phyloP scores from a whole-genome alignment of 2,329 filamentous ascomycete species.

The Emergomyces africanus region DNA sequence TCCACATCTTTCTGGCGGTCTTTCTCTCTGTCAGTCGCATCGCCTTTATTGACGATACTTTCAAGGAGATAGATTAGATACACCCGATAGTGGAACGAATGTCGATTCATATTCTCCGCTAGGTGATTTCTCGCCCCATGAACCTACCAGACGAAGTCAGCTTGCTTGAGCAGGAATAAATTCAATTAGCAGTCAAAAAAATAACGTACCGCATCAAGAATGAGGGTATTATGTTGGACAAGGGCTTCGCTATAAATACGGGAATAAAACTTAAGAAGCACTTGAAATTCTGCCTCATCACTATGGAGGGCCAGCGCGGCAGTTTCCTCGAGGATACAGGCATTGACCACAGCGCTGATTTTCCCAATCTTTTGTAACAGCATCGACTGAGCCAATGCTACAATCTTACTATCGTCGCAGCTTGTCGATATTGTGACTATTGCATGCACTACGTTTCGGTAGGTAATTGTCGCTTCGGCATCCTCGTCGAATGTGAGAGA shows the following conservation, averaged over 20 bases:
- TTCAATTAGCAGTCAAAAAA: background rate
- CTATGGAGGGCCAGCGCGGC: constrained; percentile 65
- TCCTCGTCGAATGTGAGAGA: constrained; percentile 64
- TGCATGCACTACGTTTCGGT: constrained; percentile 84
- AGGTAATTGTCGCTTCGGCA: constrained; percentile 64
- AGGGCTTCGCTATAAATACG: constrained; percentile 62
- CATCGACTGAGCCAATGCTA: constrained; percentile 85
- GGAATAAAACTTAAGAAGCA: constrained; percentile 71
- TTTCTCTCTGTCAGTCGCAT: constrained; percentile 61
- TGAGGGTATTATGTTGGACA: constrained; percentile 50
- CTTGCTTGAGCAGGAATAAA: background rate
- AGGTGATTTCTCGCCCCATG: constrained; percentile 69
- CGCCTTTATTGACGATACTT: constrained; percentile 78
- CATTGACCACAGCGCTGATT: constrained; percentile 66
- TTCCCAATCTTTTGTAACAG: constrained; percentile 90
- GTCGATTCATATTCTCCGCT: constrained; percentile 52
- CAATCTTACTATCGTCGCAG: constrained; percentile 81
- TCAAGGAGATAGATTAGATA: constrained; percentile 78
- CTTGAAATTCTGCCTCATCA: constrained; percentile 69
- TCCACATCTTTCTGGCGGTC: constrained; percentile 67
- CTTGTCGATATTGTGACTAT: constrained; percentile 80
- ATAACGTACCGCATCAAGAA: constrained; percentile 56
- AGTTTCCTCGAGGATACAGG: constrained; percentile 71
- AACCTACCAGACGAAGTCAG: constrained; percentile 36
- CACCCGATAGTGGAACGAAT: constrained; percentile 65